phyloP scores from a whole-genome alignment of 2,329 filamentous ascomycete species.

The Ophiosphaerella narmari region DNA sequence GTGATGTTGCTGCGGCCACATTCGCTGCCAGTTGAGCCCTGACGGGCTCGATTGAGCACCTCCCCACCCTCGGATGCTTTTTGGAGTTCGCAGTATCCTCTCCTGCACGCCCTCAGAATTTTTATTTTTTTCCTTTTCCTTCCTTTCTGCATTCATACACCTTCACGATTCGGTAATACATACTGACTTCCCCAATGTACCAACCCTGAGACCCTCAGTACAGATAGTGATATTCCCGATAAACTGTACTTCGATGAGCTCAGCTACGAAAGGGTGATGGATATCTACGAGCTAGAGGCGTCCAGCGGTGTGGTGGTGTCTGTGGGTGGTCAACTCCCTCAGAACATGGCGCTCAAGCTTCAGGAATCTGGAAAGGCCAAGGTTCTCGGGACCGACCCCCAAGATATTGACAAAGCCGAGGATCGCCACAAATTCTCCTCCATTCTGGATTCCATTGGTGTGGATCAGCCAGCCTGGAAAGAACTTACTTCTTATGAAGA shows the following conservation, averaged over 20 bases:
- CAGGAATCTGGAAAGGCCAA: constrained; percentile 90
- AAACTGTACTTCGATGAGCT: constrained; percentile 96
- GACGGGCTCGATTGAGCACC: too few relatives aligned
- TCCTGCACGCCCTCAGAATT: too few relatives aligned
- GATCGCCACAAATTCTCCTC: constrained; percentile 98
- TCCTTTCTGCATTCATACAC: too few relatives aligned
- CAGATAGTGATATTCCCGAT: constrained; percentile 84
- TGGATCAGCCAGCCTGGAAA: constrained; percentile 98
- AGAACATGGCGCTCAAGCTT: constrained; percentile 94
- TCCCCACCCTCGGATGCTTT: too few relatives aligned
- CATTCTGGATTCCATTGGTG: constrained; percentile 93
- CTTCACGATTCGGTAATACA: too few relatives aligned
- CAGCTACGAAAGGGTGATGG: constrained; percentile 97
- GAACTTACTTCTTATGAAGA: constrained; percentile 89
- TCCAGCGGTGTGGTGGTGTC: constrained; percentile 90
- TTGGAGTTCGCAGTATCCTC: too few relatives aligned
- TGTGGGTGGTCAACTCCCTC: constrained; percentile 92
- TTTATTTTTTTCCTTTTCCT: too few relatives aligned
- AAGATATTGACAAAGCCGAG: constrained; percentile 96
- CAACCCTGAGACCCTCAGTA: constrained; percentile 76
- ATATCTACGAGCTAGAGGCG: constrained; percentile 93
- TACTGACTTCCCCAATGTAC: constrained; percentile 52
- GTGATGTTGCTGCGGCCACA: too few relatives aligned
- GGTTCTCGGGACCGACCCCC: constrained; percentile 88
- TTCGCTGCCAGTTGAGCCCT: too few relatives aligned